phyloP scores from a whole-genome alignment of 2,329 filamentous ascomycete genomes.

The Trichoderma koningiopsis region DNA sequence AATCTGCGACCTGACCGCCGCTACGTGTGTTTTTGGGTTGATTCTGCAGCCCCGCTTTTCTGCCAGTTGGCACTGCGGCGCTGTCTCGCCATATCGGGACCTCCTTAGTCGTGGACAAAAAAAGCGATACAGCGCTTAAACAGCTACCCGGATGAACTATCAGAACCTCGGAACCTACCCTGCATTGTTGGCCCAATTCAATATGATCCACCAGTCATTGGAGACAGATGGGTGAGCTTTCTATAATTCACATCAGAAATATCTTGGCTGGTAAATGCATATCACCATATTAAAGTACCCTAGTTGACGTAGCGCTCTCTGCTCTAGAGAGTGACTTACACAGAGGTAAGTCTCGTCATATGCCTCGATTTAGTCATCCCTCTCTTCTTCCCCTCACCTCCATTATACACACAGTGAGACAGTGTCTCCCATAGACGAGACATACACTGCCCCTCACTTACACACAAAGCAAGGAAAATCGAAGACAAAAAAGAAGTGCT shows the following conservation, averaged over 20 bases:
- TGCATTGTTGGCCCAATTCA: not conserved
- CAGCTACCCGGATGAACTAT: not conserved
- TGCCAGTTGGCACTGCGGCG: slow-evolving; percentile 25
- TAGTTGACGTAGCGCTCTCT: not conserved
- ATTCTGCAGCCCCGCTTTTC: slow-evolving; percentile 9
- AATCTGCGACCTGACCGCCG: slow-evolving; percentile 15
- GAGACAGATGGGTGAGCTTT: not conserved
- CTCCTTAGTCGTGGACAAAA: slow-evolving; percentile 2
- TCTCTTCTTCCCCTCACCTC: not conserved
- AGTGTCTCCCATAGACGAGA: not conserved
- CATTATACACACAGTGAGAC: not conserved
- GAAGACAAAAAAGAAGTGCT: not conserved
- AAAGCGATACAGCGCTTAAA: not conserved
- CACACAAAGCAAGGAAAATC: not conserved
- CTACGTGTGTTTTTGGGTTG: not conserved
- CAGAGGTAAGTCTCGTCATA: not conserved
- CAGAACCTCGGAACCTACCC: not conserved
- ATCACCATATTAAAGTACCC: too few relatives aligned
- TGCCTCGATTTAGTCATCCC: not conserved
- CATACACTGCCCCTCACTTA: not conserved
- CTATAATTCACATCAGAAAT: not conserved
- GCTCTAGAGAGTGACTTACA: not conserved
- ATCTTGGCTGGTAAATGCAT: not conserved
- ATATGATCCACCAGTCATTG: not conserved
- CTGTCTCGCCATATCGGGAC: slow-evolving; percentile 3